These are phyloP conservation scores for Sarocladium strictum DNA, from an alignment of 2,329 filamentous ascomycete genomes.

Conservation along the genomic window DNA sequence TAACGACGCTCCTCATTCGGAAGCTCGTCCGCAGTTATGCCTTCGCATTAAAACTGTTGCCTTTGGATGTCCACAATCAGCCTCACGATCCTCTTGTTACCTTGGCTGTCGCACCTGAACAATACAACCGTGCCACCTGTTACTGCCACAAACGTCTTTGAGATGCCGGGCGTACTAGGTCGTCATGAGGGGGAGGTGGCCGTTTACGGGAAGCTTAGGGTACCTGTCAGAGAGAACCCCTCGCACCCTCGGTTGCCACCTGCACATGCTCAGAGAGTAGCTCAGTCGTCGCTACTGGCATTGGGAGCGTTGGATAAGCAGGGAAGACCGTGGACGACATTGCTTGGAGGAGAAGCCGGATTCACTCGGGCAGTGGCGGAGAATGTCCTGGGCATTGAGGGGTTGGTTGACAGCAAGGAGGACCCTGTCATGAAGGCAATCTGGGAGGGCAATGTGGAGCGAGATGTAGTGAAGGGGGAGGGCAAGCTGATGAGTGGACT, in stretches of 20 bases:
- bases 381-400: constrained; percentile 57
- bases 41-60: too few relatives aligned
- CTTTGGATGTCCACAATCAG: not conserved
- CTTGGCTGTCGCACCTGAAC: not conserved
- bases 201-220: constrained; percentile 56
- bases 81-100: not conserved
- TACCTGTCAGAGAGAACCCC: constrained; percentile 57
- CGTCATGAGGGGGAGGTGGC: constrained; percentile 57
- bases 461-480: constrained; percentile 22
- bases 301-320: constrained; percentile 64
- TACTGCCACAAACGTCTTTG: not conserved
- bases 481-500: constrained; percentile 60
- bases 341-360: constrained; percentile 70
- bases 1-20: not conserved
- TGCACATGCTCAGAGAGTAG: constrained; percentile 54
- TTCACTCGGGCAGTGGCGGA: constrained; percentile 54
- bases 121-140: not conserved
- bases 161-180: not conserved
- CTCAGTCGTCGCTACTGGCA: constrained; percentile 61
- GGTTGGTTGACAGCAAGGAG: constrained; percentile 46
- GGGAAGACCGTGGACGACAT: constrained; percentile 65
- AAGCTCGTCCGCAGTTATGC: not conserved
- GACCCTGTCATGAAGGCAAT: constrained; percentile 68
- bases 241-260: constrained; percentile 57
- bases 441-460: constrained; percentile 43